Evolutionary conservation across 139 green algal species (phyloP).

Genomic region (Pseudopediastrum boryanum): DNA sequence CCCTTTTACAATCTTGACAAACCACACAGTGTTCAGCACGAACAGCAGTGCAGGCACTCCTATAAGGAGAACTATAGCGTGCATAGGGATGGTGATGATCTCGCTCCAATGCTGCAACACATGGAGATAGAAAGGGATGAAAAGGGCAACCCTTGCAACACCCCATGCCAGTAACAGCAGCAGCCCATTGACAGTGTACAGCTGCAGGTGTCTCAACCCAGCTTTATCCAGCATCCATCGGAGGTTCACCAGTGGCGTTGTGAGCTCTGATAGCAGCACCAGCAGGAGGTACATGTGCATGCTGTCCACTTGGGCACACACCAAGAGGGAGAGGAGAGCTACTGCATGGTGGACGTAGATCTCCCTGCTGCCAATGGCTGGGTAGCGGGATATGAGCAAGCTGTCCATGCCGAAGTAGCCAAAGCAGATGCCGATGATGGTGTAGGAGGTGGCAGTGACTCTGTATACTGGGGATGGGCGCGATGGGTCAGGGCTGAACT

Average conservation of each 20-base stretch:
- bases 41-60: constrained; percentile 30
- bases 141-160: constrained; percentile 20
- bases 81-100: background rate
- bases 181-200: constrained; percentile 29
- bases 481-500: background rate
- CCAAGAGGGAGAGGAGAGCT: constrained; percentile 19
- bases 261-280: constrained; percentile 24
- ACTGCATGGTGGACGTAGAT: constrained; percentile 27
- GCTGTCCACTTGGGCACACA: constrained; percentile 12
- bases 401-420: constrained; percentile 25
- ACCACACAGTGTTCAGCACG: constrained; percentile 26
- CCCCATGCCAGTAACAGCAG: constrained; percentile 29
- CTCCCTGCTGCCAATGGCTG: constrained; percentile 3
- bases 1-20: constrained; percentile 30
- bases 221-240: constrained; percentile 21
- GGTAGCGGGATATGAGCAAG: background rate
- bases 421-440: constrained; percentile 16
- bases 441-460: constrained; percentile 21
- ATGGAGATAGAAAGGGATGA: constrained; percentile 24
- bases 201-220: background rate
- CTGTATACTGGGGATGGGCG: background rate
- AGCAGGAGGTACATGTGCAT: constrained; percentile 28
- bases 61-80: constrained; percentile 17
- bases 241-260: constrained; percentile 24
- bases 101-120: constrained; percentile 11